These are phyloP conservation scores for Pleurotus pulmonarius DNA, from an alignment of 768 basidiomycete species.

Conservation along the genomic window DNA sequence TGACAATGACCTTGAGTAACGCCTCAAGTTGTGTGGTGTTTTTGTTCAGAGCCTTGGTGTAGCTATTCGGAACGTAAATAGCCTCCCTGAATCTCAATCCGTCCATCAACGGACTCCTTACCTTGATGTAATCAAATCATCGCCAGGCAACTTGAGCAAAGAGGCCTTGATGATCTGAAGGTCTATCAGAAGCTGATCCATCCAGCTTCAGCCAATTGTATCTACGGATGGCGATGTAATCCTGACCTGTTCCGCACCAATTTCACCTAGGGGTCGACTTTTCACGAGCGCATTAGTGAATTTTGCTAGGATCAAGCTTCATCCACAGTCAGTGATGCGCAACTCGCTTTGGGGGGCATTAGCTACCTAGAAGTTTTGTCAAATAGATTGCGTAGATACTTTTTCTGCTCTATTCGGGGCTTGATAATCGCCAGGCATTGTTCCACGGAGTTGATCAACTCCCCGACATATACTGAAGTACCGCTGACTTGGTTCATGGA, in stretches of 20 bases:
- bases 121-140: constrained; percentile 53
- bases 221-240: background rate
- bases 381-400: constrained; percentile 87
- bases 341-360: background rate
- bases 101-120: constrained; percentile 21
- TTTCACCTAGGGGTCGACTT: constrained; percentile 87
- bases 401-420: constrained; percentile 89
- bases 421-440: constrained; percentile 75
- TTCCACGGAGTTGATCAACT: constrained; percentile 71
- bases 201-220: constrained; percentile 3
- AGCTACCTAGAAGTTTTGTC: constrained; percentile 89
- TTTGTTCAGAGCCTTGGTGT: constrained; percentile 78
- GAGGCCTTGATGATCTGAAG: constrained; percentile 83
- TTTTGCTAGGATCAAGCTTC: constrained; percentile 77
- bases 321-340: no score
- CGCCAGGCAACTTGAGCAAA: constrained; percentile 81
- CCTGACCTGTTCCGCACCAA: constrained; percentile 88
- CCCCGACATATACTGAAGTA: constrained; percentile 75
- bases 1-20: constrained; percentile 91
- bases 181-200: constrained; percentile 79
- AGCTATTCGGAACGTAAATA: constrained; percentile 41
- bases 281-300: constrained; percentile 89
- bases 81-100: background rate
- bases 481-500: constrained; percentile 81
- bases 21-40: constrained; percentile 83